These are phyloP conservation scores for Colletotrichum graminicola DNA, from an alignment of 2,329 filamentous ascomycete genomes.

Conservation along the genomic window DNA sequence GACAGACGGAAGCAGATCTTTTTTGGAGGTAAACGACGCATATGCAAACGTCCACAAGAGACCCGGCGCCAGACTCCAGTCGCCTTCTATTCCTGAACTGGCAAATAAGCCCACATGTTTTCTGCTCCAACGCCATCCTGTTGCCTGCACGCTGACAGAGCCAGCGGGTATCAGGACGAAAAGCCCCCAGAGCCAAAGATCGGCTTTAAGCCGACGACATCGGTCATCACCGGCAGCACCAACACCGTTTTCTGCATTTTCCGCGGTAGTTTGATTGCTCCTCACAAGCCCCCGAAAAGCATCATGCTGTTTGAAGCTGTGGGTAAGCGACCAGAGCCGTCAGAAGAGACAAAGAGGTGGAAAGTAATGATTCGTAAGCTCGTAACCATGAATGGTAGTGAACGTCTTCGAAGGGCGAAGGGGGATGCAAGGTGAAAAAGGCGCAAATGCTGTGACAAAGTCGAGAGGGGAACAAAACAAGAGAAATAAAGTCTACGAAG, in stretches of 20 bases:
- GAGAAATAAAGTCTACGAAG: slow-evolving; percentile 35
- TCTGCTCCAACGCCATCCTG: slow-evolving; percentile 33
- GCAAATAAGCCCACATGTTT: slow-evolving; percentile 9
- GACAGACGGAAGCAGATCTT: slow-evolving; percentile 7
- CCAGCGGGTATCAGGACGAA: slow-evolving; percentile 14
- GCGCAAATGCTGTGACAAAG: slow-evolving; percentile 28
- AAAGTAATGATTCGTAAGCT: slow-evolving; percentile 27
- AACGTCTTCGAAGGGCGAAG: slow-evolving; percentile 22
- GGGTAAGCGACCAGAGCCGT: slow-evolving; percentile 37
- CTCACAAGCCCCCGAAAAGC: slow-evolving; percentile 14
- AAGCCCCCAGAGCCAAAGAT: slow-evolving; percentile 37
- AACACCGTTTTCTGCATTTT: background rate
- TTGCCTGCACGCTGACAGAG: slow-evolving; percentile 2
- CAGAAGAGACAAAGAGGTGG: slow-evolving; percentile 17
- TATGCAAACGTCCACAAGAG: slow-evolving; percentile 31
- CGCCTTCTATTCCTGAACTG: slow-evolving; percentile 25
- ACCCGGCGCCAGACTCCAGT: slow-evolving; percentile 23
- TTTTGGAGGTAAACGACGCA: slow-evolving; percentile 8
- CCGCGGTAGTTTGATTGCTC: background rate
- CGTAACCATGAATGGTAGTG: slow-evolving; percentile 26
- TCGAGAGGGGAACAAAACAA: slow-evolving; percentile 28
- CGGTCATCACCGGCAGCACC: slow-evolving; percentile 2
- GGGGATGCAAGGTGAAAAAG: slow-evolving; percentile 28
- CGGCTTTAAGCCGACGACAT: slow-evolving; percentile 15
- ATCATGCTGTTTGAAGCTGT: slow-evolving; percentile 31